Conservation (phyloP, 2,329 filamentous ascomycete genomes). For the Chaetomiaceae sp. region DNA sequence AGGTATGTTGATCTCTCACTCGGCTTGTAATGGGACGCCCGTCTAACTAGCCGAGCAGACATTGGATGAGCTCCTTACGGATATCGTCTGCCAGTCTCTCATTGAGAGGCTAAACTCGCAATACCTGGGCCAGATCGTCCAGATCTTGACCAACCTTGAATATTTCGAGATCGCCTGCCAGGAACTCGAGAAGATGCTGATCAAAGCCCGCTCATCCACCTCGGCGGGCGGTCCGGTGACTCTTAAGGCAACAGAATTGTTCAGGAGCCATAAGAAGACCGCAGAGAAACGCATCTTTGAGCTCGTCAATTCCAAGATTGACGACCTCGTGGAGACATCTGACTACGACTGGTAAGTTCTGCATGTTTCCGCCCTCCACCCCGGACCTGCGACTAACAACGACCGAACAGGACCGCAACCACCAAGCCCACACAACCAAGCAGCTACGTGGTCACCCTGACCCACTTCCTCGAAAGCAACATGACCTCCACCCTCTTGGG, state of each 20-base stretch:
- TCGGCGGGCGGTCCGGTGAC: conserved; percentile 76
- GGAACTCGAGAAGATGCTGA: conserved; percentile 82
- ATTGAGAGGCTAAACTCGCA: conserved; percentile 86
- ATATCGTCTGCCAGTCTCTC: conserved; percentile 86
- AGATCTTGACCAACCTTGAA: conserved; percentile 95
- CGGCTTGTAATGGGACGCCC: no score
- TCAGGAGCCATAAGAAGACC: conserved; percentile 86
- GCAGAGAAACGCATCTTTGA: conserved; percentile 98
- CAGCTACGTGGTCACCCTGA: conserved; percentile 94
- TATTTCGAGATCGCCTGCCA: conserved; percentile 93
- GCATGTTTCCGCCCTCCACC: background rate
- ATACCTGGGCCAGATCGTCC: conserved; percentile 95
- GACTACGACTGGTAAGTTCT: conserved; percentile 81
- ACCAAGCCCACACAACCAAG: conserved; percentile 68
- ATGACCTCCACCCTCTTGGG: conserved; percentile 93
- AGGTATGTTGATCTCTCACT: conserved; percentile 42
- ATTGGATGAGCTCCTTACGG: conserved; percentile 88
- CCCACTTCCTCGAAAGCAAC: conserved; percentile 87
- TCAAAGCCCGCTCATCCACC: conserved; percentile 75
- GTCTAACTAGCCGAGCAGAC: conserved; percentile 48
- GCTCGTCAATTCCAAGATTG: conserved; percentile 96
- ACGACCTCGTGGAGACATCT: conserved; percentile 92
- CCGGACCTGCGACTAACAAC: conserved; percentile 18
- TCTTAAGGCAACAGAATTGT: conserved; percentile 78
- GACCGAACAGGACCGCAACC: conserved; percentile 42